A percentile compares a stretch with the other conserved stretches of the same genome.
Conservation (phyloP, 2,329 filamentous ascomycete species). For the Myriosclerotinia scirpicola region DNA sequence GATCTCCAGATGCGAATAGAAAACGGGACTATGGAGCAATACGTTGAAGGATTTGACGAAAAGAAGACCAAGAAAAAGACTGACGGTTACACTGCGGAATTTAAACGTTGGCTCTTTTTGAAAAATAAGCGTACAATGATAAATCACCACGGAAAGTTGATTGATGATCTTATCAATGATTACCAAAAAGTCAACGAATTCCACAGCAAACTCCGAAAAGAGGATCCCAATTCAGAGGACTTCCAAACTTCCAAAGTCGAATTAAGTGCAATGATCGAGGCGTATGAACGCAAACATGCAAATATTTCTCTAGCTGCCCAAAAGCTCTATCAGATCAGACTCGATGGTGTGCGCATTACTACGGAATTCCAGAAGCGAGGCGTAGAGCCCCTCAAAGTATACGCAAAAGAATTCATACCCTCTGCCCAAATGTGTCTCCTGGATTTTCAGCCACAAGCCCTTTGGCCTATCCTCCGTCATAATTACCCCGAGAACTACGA, state of each 20-base stretch:
- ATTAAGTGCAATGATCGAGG: background rate
- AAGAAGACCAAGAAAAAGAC: background rate
- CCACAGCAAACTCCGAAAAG: background rate
- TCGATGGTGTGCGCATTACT: conserved; percentile 9
- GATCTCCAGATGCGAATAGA: background rate
- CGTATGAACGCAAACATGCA: background rate
- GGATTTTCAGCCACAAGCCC: conserved; percentile 63
- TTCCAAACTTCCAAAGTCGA: background rate
- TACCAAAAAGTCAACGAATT: conserved; percentile 7
- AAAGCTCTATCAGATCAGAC: background rate
- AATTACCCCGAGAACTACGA: conserved; percentile 44
- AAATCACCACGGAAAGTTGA: background rate
- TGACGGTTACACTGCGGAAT: background rate
- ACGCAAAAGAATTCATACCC: conserved; percentile 66
- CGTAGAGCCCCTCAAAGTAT: conserved; percentile 66
- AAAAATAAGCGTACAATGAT: background rate
- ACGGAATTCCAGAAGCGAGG: conserved; percentile 45
- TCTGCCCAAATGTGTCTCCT: conserved; percentile 57
- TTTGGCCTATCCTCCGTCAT: conserved; percentile 51
- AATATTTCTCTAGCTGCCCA: background rate
- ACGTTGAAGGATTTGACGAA: background rate
- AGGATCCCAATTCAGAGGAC: background rate
- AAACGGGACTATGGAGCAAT: background rate
- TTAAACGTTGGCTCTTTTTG: background rate
- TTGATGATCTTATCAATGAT: conserved; percentile 1